phyloP scores from a whole-genome alignment of 148 eudicot species.

The Rhododendron griersonianum region DNA sequence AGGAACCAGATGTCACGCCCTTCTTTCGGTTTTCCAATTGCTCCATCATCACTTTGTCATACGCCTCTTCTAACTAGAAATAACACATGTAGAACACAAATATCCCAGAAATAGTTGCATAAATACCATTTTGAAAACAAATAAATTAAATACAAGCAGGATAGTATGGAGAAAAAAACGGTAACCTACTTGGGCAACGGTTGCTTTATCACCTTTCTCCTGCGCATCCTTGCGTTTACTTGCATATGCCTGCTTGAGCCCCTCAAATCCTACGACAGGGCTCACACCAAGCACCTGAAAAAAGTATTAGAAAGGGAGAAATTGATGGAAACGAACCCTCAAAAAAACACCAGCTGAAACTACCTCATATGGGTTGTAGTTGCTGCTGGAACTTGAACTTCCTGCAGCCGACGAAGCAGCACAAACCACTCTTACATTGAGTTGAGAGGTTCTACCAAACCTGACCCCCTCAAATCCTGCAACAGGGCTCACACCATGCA shows the following conservation, averaged over 20 bases:
- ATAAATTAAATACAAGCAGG: not conserved
- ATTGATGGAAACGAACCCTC: not conserved
- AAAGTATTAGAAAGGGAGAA: not conserved
- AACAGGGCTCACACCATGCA: conserved; percentile 82
- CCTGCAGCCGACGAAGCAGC: conserved; percentile 80
- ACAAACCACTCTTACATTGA: conserved; percentile 36
- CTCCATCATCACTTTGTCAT: conserved; percentile 91
- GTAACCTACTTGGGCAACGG: conserved; percentile 53
- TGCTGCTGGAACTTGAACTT: conserved; percentile 53
- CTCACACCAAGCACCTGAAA: conserved; percentile 82
- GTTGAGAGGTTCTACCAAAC: conserved; percentile 14
- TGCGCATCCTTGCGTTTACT: conserved; percentile 86
- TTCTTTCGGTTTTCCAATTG: conserved; percentile 78
- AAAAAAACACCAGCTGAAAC: not conserved
- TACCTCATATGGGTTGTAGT: conserved; percentile 79
- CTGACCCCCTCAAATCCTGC: conserved; percentile 78
- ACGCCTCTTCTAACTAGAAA: conserved; percentile 82
- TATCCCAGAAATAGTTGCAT: not conserved
- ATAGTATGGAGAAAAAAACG: not conserved
- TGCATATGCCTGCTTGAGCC: conserved; percentile 63
- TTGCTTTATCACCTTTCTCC: conserved; percentile 73
- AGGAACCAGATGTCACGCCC: conserved; percentile 79
- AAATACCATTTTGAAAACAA: not conserved
- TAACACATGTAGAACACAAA: not conserved
- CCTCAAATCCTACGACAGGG: conserved; percentile 80